Evolutionary conservation across 2,329 filamentous ascomycete genomes (phyloP), one percentile per base, ranked within the genome.

Genomic region (Orbilia quercus): DNA sequence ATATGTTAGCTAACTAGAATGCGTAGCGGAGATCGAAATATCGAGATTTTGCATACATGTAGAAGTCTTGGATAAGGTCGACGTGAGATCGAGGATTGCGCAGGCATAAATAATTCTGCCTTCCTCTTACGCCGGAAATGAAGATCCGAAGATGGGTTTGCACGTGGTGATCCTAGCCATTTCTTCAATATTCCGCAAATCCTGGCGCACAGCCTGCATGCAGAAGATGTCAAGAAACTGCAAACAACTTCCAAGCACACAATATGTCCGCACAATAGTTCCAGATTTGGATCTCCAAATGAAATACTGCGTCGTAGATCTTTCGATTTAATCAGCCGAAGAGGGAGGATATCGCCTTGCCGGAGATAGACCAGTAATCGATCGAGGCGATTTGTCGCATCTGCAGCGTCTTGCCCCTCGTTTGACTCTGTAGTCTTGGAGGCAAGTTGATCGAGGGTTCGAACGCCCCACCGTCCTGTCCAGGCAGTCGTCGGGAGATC

Each of bases 401-500:
- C 62, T 58, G 62, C 25, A 20, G 36, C 23, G 51, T 58, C 38
- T 64, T 16, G 45, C 44, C 45, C 53, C 53, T 58, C 53, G 31
- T 53, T 31, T 60, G 28, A 47, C 25, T 40, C 25, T 23, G 38
- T 36, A 16, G 22, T 25, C n/a, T 23, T 44, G 31, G 36, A 18
- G 55, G 44, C 48, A 65, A 47, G 48, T 38, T 65, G 38, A 40
- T 55, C n/a, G 31, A 55, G 34, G 20, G 4, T 14, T 23, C 23
- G 34, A n/a, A 47, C 23, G 28, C 40, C 45, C 7, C 31, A 66
- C 62, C 53, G 53, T 62, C 64, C 64, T 38, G 12, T 69, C 47
- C 40, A 40, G 64, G 64, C 48, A 62, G 48, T 55, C 38, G 36
- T 20, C 36, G 16, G 38, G 48, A 59, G 64, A 55, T 62, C 48